Conservation (phyloP, 768 basidiomycete species). For the Auricularia sp. region DNA sequence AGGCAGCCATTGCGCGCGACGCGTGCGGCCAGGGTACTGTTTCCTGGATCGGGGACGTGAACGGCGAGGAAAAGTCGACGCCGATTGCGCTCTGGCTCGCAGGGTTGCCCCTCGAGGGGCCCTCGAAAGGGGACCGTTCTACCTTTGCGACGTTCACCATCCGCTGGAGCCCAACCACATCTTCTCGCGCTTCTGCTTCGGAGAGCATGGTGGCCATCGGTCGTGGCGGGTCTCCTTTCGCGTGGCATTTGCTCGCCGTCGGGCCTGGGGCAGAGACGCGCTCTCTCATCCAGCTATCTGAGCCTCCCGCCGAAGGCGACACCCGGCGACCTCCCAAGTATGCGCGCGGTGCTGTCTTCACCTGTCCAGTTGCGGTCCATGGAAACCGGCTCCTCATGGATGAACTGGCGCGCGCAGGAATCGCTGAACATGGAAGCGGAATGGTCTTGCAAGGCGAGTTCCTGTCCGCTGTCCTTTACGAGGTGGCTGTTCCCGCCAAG, state of each 20-base stretch:
- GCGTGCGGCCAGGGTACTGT: constrained; percentile 23
- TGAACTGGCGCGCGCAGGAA: neutral
- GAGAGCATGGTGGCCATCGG: neutral
- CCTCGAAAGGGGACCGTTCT: neutral
- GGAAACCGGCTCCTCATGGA: neutral
- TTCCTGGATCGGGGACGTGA: constrained; percentile 29
- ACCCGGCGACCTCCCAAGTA: neutral
- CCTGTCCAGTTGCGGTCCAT: neutral
- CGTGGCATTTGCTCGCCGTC: neutral
- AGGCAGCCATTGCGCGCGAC: constrained; percentile 22
- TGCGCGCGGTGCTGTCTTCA: neutral
- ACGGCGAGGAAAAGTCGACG: constrained; percentile 21
- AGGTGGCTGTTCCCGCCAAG: neutral
- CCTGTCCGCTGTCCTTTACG: neutral
- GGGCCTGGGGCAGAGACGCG: neutral
- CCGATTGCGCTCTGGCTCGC: constrained; percentile 30
- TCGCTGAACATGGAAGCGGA: neutral
- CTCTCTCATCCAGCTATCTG: neutral
- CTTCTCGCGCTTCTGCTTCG: too few relatives aligned
- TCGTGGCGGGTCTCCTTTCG: neutral
- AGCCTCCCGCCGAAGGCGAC: neutral
- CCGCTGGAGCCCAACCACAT: neutral
- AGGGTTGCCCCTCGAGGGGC: constrained; percentile 2
- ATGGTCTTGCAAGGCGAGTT: neutral
- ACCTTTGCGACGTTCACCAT: neutral